Percentiles rank a stretch among this genome's conserved stretches.
phyloP scores from a whole-genome alignment of 805 yeast genomes.

The Metschnikowia amazonensis region DNA sequence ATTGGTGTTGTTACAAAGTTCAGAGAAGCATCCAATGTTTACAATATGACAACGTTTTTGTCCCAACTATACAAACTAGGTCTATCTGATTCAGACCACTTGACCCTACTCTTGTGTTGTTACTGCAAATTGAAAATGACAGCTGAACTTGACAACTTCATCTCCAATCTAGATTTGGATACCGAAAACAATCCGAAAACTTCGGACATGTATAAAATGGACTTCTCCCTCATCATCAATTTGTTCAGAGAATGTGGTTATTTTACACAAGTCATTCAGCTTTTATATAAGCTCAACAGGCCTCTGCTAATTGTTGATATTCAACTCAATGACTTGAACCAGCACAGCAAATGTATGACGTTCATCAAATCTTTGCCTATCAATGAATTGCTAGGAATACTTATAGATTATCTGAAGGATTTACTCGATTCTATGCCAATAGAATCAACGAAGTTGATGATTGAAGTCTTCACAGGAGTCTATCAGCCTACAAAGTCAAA shows the following conservation, averaged over 20 bases:
- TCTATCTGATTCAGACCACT: conserved; percentile 70
- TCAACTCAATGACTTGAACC: conserved; percentile 59
- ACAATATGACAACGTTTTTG: conserved; percentile 58
- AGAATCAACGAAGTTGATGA: conserved; percentile 76
- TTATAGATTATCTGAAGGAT: conserved; percentile 61
- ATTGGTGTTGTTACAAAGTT: conserved; percentile 77
- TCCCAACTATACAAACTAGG: conserved; percentile 54
- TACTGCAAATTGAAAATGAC: conserved; percentile 70
- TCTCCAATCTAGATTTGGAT: conserved; percentile 37
- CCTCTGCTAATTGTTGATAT: conserved; percentile 75
- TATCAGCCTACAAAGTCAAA: conserved; percentile 46
- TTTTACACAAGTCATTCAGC: conserved; percentile 57
- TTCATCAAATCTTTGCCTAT: conserved; percentile 67
- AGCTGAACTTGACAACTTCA: conserved; percentile 54
- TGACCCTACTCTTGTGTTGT: conserved; percentile 73
- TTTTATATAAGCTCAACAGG: conserved; percentile 69
- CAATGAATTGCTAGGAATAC: conserved; percentile 71
- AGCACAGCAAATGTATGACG: conserved; percentile 55
- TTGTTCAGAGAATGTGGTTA: conserved; percentile 73
- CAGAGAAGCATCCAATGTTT: conserved; percentile 71
- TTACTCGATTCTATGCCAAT: conserved; percentile 68
- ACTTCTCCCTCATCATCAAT: conserved; percentile 61
- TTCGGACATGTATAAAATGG: conserved; percentile 24
- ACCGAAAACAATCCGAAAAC: conserved; percentile 8
- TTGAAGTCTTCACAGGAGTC: conserved; percentile 85